Percentiles rank a stretch among this genome's conserved stretches.
These are phyloP conservation scores for Nephelium lappaceum DNA, from an alignment of 345 rosid species.

Conservation along the genomic window DNA sequence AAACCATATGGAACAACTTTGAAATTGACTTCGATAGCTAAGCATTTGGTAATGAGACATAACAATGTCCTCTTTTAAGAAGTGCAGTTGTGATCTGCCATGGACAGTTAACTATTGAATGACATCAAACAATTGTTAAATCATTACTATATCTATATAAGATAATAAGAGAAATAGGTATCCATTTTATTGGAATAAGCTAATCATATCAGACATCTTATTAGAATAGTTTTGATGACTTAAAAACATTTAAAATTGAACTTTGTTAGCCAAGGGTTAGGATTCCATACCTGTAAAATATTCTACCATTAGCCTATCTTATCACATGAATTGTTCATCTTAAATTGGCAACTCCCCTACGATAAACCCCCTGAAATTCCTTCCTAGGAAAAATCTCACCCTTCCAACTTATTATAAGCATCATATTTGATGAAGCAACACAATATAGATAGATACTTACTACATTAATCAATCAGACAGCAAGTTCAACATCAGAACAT, in stretches of 20 bases:
- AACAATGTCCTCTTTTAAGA: background rate
- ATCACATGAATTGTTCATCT: background rate
- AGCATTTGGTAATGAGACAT: background rate
- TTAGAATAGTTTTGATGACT: background rate
- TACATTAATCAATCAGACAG: background rate
- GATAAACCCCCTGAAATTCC: background rate
- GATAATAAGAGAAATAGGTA: background rate
- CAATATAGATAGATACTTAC: background rate
- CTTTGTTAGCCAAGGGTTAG: background rate
- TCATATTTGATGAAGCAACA: background rate
- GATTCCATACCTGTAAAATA: background rate
- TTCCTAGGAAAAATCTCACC: background rate
- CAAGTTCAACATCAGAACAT: background rate
- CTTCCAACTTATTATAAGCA: background rate
- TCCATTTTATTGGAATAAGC: too few relatives aligned
- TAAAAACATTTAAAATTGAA: background rate
- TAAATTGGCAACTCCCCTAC: background rate
- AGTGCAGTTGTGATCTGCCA: background rate
- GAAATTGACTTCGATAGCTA: background rate
- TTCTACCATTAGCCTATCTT: background rate
- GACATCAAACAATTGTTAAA: background rate
- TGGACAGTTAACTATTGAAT: background rate
- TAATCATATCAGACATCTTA: background rate
- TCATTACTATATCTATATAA: background rate
- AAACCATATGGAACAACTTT: background rate